Base-by-base conservation (phyloP, 768 basidiomycete genomes). In the Leccinellum rugosiceps region DNA sequence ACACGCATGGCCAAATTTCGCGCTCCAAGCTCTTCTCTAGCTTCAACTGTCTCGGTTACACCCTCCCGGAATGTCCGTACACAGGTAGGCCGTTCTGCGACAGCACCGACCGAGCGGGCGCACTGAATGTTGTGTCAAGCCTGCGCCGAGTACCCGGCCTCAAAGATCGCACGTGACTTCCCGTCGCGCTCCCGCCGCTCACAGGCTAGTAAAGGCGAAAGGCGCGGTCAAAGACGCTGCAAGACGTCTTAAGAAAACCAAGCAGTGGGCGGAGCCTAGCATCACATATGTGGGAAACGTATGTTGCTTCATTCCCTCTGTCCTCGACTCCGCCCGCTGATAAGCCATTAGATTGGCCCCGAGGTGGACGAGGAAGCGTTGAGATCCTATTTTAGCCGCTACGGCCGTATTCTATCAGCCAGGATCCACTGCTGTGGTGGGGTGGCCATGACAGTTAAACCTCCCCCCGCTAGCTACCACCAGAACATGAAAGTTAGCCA, bases 201-300 rank as follows among this genome's bases (percentile, higher is more conserved):
- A 46, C 23, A 46, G 23, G 45, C 23, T 46, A 25, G 7, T 38
- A 47, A 70, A 66, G 58, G 54, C 57, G 46, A 60, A 58, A 34
- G 47, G 26, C 13, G 64, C 63, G 13, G 52, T 55, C 43, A 64
- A 61, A 14, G 53, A 60, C 1, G 64, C 68, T 10, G 59, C 59
- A 19, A 67, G 61, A 52, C 68, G 63, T 17, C 52, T 9, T 10
- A 52, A 55, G 32, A 58, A 3, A 19, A 49, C 56, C 26, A 63
- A 59, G 19, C 54, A 53, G 6, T 6, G 57, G 21, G 48, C 17
- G 9, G 66, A 62, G 8, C 68, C 66, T 55, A 69, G 67, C 31
- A 75, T 73, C 57, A 76, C 83, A 23, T 87, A 76, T 61, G 81
- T 86, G 19, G 86, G 87, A 41, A 88, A 88, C 65, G 87, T 88